phyloP scores from a whole-genome alignment of 2,329 filamentous ascomycete species.

The Macroventuria anomochaeta region DNA sequence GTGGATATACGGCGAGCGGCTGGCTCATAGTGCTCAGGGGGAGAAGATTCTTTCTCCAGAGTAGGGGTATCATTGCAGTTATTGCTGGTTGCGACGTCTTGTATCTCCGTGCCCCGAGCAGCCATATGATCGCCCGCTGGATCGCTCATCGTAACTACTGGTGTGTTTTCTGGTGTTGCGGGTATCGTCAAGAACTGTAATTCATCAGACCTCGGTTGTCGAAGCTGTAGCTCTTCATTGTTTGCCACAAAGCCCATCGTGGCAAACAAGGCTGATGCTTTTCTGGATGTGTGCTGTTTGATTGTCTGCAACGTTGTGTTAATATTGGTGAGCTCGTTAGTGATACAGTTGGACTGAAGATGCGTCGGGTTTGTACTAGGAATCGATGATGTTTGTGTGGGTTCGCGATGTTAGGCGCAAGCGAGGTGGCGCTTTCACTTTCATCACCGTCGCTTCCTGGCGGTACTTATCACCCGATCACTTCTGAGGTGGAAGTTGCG shows the following conservation, averaged over 20 bases:
- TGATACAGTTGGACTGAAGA: no score
- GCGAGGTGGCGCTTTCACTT: constrained; percentile 1
- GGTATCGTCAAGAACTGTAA: not conserved
- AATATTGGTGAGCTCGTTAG: not conserved
- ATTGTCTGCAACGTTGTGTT: not conserved
- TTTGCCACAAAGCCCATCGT: constrained; percentile 5
- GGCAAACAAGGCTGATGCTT: not conserved
- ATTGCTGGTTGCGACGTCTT: no score
- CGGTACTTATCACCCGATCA: not conserved
- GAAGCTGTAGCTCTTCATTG: not conserved
- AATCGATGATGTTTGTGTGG: not conserved
- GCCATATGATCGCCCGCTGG: not conserved
- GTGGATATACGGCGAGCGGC: not conserved
- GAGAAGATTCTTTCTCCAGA: not conserved
- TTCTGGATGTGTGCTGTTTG: not conserved
- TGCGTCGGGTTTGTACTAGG: no score
- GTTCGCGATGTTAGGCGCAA: not conserved
- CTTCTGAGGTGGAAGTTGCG: not conserved
- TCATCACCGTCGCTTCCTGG: not conserved
- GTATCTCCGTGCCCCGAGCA: not conserved
- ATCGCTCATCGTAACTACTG: not conserved
- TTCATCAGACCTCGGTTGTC: not conserved
- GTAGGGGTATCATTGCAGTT: no score
- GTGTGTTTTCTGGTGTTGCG: not conserved
- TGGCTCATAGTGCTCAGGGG: not conserved